Conservation (phyloP, 257 asterid species). For the Przewalskia tangutica region DNA sequence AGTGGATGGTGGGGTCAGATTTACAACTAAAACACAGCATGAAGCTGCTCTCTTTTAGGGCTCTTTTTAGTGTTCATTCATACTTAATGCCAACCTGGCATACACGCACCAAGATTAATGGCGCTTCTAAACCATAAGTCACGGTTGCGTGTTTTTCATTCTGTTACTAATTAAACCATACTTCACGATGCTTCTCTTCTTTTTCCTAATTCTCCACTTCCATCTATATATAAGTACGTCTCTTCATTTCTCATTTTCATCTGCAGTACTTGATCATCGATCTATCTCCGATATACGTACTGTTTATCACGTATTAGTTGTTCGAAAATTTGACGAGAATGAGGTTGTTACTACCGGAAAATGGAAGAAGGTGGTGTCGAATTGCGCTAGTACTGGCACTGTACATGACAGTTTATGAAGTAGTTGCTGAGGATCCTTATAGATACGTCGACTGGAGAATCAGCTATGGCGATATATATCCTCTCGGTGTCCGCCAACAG, state of each 20-base stretch:
- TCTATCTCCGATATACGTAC: background rate
- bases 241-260: background rate
- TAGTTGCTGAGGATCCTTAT: constrained; percentile 49
- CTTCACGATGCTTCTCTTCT: background rate
- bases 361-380: background rate
- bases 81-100: background rate
- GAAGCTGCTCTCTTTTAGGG: background rate
- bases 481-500: constrained; percentile 66
- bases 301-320: background rate
- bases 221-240: background rate
- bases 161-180: background rate
- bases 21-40: background rate
- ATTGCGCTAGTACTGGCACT: background rate
- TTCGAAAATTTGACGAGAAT: background rate
- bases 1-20: background rate
- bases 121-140: background rate
- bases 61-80: background rate
- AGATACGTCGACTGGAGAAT: constrained; percentile 47
- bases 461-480: constrained; percentile 51
- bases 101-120: background rate
- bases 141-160: background rate
- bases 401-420: constrained; percentile 10
- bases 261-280: background rate
- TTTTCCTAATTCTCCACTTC: background rate
- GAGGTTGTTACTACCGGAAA: constrained; percentile 7